phyloP scores from a whole-genome alignment of 1,139 yeast genomes.

The Yamadazyma diospyri region DNA sequence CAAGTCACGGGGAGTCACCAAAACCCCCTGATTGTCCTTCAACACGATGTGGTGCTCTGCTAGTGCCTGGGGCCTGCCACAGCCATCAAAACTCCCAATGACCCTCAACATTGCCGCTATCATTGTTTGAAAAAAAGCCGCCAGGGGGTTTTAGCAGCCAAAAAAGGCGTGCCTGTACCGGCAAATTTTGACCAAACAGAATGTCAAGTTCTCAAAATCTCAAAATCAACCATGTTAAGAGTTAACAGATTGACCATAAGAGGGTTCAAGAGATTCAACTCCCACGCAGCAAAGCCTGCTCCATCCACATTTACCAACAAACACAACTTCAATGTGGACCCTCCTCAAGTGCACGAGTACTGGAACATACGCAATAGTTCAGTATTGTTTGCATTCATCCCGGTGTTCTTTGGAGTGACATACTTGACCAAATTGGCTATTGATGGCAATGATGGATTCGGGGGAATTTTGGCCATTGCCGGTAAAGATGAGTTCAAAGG shows the following conservation, averaged over 20 bases:
- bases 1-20: too few species aligned
- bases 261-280: conserved; percentile 27
- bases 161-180: too few species aligned
- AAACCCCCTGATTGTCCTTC: too few species aligned
- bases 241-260: conserved; percentile 1
- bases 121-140: too few species aligned
- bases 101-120: too few species aligned
- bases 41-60: too few species aligned
- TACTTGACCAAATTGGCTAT: conserved; percentile 34
- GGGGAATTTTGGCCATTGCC: conserved; percentile 34
- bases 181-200: conserved; percentile 2
- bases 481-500: conserved; percentile 37
- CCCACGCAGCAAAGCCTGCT: conserved; percentile 20
- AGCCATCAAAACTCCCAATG: too few species aligned
- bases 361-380: conserved; percentile 42
- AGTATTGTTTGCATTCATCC: conserved; percentile 37
- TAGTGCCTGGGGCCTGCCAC: too few species aligned
- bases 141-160: too few species aligned
- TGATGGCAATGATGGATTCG: conserved; percentile 26
- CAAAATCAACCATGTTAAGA: conserved; percentile 1
- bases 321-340: conserved; percentile 40
- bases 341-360: conserved; percentile 48
- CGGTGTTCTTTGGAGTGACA: conserved; percentile 34
- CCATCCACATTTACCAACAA: conserved; percentile 39
- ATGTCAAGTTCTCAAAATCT: not conserved